Evolutionary conservation across 2,329 filamentous ascomycete species (phyloP).

Genomic region (Fusarium tanahbumbuense): DNA sequence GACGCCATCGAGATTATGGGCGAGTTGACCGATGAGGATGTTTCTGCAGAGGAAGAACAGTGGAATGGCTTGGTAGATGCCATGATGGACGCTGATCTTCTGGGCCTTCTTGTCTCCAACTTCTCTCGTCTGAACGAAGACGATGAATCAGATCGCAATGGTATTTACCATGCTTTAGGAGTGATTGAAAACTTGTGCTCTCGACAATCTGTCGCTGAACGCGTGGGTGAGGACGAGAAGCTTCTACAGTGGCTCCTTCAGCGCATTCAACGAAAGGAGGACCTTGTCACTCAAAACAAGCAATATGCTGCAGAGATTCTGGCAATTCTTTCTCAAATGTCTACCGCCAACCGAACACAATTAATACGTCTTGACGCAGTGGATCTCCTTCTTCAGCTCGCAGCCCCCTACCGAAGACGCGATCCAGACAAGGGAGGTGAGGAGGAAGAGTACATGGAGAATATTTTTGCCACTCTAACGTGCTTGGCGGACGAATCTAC

Average conservation of each 20-base stretch:
- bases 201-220: constrained; percentile 73
- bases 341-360: constrained; percentile 70
- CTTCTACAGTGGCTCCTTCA: constrained; percentile 82
- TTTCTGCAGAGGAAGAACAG: constrained; percentile 80
- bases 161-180: constrained; percentile 85
- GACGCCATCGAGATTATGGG: constrained; percentile 88
- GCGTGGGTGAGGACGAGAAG: constrained; percentile 74
- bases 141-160: constrained; percentile 77
- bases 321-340: constrained; percentile 86
- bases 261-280: constrained; percentile 77
- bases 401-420: constrained; percentile 84
- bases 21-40: constrained; percentile 94
- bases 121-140: constrained; percentile 82
- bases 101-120: constrained; percentile 81
- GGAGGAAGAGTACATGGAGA: constrained; percentile 95
- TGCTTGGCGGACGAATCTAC: constrained; percentile 79
- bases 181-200: constrained; percentile 90
- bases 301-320: constrained; percentile 94
- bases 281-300: constrained; percentile 84
- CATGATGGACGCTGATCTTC: constrained; percentile 74
- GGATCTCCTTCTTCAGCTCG: constrained; percentile 83
- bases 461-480: constrained; percentile 87
- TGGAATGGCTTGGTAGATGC: constrained; percentile 82
- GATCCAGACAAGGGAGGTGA: constrained; percentile 88
- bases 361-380: constrained; percentile 76